phyloP scores from a whole-genome alignment of 345 rosid species.

The Linum trigynum region DNA sequence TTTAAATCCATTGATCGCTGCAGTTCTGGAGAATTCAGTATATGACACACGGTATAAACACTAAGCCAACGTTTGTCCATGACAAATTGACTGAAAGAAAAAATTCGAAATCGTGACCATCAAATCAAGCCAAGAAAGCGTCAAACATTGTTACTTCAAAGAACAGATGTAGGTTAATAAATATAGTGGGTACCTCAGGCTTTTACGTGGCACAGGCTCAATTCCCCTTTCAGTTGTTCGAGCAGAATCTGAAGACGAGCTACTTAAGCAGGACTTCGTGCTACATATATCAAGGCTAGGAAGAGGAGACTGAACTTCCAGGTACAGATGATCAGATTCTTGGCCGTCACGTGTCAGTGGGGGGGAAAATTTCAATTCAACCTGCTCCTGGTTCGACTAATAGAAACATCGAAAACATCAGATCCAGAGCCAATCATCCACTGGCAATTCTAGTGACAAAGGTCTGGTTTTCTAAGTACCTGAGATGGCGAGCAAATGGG shows the following conservation, averaged over 20 bases:
- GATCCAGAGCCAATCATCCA: background rate
- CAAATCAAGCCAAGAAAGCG: slow-evolving; percentile 7
- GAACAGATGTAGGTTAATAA: slow-evolving; percentile 7
- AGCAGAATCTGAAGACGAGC: slow-evolving; percentile 30
- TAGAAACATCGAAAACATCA: background rate
- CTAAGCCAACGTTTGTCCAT: slow-evolving; percentile 51
- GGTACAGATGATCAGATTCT: slow-evolving; percentile 20
- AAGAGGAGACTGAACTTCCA: slow-evolving; percentile 42
- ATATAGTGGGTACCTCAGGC: slow-evolving; percentile 22
- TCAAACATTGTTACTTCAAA: background rate
- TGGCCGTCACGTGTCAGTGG: slow-evolving; percentile 21
- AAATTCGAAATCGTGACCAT: slow-evolving; percentile 15
- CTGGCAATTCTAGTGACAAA: background rate
- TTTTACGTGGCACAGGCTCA: slow-evolving; percentile 26
- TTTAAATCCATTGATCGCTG: slow-evolving; percentile 19
- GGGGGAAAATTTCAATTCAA: slow-evolving; percentile 17
- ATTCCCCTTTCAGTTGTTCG: slow-evolving; percentile 18
- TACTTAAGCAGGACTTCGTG: slow-evolving; percentile 26
- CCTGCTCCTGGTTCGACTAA: slow-evolving; percentile 16
- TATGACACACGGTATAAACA: slow-evolving; percentile 57
- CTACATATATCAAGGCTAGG: slow-evolving; percentile 18
- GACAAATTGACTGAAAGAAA: slow-evolving; percentile 24
- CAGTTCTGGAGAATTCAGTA: slow-evolving; percentile 45
- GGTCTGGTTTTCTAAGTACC: slow-evolving; percentile 28
- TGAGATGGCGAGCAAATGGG: slow-evolving; percentile 31